These are phyloP conservation scores for Colletotrichum sp. DNA, from an alignment of 2,329 filamentous ascomycete species.

Conservation along the genomic window DNA sequence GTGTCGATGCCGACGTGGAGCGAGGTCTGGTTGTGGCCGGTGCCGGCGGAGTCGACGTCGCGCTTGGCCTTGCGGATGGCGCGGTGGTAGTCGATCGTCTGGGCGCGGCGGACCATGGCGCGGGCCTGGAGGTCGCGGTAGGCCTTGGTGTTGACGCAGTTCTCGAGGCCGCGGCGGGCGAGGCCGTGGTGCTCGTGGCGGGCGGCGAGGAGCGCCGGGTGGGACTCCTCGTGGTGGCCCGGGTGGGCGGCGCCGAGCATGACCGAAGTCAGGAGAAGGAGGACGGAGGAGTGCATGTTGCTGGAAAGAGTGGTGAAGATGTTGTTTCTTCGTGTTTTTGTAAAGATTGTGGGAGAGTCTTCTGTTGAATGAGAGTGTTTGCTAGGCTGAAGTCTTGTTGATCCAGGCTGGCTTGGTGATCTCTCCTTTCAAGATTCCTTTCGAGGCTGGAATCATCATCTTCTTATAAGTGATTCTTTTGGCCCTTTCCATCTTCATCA, in stretches of 20 bases:
- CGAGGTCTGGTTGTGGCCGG: neutral
- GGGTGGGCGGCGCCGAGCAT: conserved; percentile 4
- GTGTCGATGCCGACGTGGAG: neutral
- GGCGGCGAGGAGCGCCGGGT: neutral
- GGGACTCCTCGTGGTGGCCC: conserved; percentile 2
- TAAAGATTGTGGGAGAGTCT: neutral
- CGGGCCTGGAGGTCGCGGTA: conserved; percentile 7
- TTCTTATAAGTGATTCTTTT: neutral
- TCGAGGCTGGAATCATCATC: neutral
- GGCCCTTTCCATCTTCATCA: neutral
- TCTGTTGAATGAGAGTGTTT: neutral
- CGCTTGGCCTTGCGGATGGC: conserved; percentile 1
- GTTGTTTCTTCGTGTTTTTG: neutral
- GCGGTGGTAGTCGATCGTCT: conserved; percentile 1
- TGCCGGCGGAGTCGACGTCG: conserved; percentile 1
- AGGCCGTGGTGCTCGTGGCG: conserved; percentile 6
- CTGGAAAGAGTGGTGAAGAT: neutral
- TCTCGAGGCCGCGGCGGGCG: conserved; percentile 1
- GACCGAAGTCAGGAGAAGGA: neutral
- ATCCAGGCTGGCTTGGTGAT: neutral
- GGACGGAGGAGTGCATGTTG: neutral
- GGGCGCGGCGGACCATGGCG: conserved; percentile 2
- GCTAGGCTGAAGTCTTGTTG: neutral
- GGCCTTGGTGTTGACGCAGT: neutral
- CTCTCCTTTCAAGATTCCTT: neutral